Evolutionary conservation across 2,329 filamentous ascomycete species (phyloP).

Genomic region (Fusarium irregulare): DNA sequence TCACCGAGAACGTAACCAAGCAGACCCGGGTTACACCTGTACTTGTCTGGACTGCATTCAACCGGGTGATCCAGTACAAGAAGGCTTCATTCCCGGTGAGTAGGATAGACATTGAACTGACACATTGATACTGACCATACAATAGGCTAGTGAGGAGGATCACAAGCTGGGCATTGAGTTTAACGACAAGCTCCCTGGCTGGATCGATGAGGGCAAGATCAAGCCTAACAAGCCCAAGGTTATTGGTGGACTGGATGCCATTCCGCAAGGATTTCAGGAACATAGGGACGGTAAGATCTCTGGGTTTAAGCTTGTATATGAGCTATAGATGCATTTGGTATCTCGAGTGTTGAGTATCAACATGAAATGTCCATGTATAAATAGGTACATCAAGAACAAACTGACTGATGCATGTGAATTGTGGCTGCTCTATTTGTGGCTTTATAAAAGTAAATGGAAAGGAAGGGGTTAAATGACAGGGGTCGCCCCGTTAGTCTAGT

Average conservation of each 20-base stretch:
- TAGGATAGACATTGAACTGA: neutral
- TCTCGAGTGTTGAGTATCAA: neutral
- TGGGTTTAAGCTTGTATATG: conserved; percentile 55
- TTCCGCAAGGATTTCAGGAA: conserved; percentile 52
- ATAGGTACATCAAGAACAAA: too few species aligned
- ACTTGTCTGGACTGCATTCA: conserved; percentile 57
- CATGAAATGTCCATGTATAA: neutral
- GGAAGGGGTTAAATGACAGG: conserved; percentile 20
- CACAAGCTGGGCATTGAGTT: conserved; percentile 52
- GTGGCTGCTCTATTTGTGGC: conserved; percentile 21
- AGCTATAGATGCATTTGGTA: conserved; percentile 7
- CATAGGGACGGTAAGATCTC: conserved; percentile 54
- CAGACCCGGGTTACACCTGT: conserved; percentile 54
- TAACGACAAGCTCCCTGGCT: conserved; percentile 51
- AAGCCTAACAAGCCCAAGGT: conserved; percentile 51
- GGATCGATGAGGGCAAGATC: conserved; percentile 50
- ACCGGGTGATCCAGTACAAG: conserved; percentile 54
- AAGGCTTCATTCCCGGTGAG: conserved; percentile 53
- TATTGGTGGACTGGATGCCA: conserved; percentile 48
- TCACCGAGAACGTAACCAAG: conserved; percentile 51
- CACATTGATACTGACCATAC: neutral
- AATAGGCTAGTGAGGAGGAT: conserved; percentile 50
- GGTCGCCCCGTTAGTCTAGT: conserved; percentile 7
- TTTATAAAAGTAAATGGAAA: conserved; percentile 13
- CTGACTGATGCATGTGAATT: neutral